Conservation (phyloP, 2,329 filamentous ascomycete species). For the Phaeoacremonium minimum region DNA sequence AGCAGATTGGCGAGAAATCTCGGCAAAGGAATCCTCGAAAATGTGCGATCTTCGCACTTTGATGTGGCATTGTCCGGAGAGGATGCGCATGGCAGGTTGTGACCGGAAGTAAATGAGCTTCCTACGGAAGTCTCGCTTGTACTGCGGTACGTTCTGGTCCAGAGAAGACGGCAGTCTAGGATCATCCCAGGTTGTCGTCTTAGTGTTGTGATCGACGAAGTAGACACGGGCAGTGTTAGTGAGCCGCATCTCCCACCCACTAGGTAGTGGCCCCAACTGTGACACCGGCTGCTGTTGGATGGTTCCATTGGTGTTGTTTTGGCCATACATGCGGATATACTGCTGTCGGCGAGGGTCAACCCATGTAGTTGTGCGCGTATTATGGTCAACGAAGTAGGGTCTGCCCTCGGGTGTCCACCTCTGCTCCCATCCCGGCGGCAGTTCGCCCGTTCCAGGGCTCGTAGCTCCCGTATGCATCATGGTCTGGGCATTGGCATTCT, state of each 20-base stretch:
- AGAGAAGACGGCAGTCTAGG: conserved; percentile 90
- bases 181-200: conserved; percentile 99
- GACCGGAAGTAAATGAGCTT: conserved; percentile 99
- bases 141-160: conserved; percentile 97
- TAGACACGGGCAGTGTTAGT: conserved; percentile 98
- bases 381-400: conserved; percentile 97
- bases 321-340: conserved; percentile 95
- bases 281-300: conserved; percentile 98
- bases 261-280: conserved; percentile 89
- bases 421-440: conserved; percentile 95
- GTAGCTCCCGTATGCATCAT: conserved; percentile 96
- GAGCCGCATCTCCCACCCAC: conserved; percentile 98
- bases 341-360: conserved; percentile 95
- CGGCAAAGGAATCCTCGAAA: conserved; percentile 97
- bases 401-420: conserved; percentile 91
- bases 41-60: conserved; percentile 96
- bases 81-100: conserved; percentile 90
- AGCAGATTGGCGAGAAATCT: conserved; percentile 94
- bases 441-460: conserved; percentile 88
- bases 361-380: conserved; percentile 97
- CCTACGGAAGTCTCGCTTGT: conserved; percentile 96
- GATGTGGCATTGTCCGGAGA: conserved; percentile 95
- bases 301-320: conserved; percentile 77
- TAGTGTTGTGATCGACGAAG: conserved; percentile 99
- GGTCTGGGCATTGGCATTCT: conserved; percentile 56